Base-by-base conservation (phyloP, 257 asterid genomes). In the Marsdenia floribunda region DNA sequence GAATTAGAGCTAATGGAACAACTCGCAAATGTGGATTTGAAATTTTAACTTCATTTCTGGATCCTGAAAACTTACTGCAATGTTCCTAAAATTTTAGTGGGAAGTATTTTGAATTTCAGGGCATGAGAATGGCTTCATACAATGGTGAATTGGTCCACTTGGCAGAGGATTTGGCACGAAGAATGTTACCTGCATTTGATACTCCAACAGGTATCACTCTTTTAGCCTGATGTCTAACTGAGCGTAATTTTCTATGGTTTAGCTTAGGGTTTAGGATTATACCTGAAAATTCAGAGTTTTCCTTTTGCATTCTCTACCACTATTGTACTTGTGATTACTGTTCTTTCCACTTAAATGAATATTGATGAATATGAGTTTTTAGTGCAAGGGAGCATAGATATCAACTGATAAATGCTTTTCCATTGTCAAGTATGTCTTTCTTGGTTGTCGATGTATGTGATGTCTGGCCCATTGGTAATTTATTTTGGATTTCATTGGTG, bases 131-230 rank as follows among this genome's bases (percentile, higher is more conserved):
- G 74, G 96, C 93, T 70, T 87, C 96, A 53, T 95, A 95, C 78
- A 90, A 90, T 44, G 88, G 87, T 78, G 98, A 92, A 58, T 87
- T 95, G 72, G 96, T 95, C 78, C 84, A 87, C 88, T 82, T 95
- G 87, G 99, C 99, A 13, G 96, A 87, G 83, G 99, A 95, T 87
- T 85, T 95, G 80, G 98, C 84, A 72, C 86, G 92, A 73, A 90
- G 99, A 80, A 85, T 95, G 90, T 83, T 95, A 80, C 97, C 99
- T 80, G 98, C 99, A 52, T 95, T 95, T 83, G 99, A 95, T 84
- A 95, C 99, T 79, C 99, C 99, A 63, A 90, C 99, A 83, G 98
- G 99, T 95, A 85, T 64, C 73, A 38, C n/a, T 29, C 72, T 58
- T 50, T 50, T 70, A 52, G 40, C 22, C 55, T 42, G 52, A 40